Conservation (phyloP, 768 basidiomycete genomes). For the Mycena venus region DNA sequence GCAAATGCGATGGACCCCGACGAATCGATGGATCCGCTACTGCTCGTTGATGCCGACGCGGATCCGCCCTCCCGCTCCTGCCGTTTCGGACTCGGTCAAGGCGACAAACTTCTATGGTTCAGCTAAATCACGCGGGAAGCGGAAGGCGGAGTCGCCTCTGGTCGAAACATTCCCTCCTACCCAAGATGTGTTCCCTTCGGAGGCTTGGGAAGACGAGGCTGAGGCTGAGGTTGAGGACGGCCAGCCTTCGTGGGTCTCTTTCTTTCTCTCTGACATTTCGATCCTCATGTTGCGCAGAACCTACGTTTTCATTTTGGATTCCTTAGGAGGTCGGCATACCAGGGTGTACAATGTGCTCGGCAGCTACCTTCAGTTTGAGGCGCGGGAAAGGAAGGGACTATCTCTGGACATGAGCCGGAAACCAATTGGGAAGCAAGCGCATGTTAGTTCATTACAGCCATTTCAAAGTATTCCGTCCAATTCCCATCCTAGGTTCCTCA, state of each 20-base stretch:
- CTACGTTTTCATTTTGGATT: constrained; percentile 91
- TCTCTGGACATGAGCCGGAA: constrained; percentile 46
- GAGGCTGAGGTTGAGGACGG: constrained; percentile 40
- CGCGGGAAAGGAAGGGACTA: constrained; percentile 73
- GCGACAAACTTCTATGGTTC: constrained; percentile 19
- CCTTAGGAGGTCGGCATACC: constrained; percentile 81
- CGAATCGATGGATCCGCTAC: constrained; percentile 18
- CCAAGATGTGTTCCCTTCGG: constrained; percentile 13
- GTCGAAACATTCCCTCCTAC: constrained; percentile 1
- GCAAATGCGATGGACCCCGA: constrained; percentile 3
- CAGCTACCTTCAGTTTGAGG: constrained; percentile 82
- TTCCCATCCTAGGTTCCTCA: constrained; percentile 74
- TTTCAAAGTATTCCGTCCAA: neutral
- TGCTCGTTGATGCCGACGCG: neutral
- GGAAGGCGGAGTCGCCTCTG: constrained; percentile 20
- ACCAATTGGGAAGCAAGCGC: constrained; percentile 63
- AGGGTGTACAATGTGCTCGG: constrained; percentile 72
- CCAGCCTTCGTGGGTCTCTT: constrained; percentile 21
- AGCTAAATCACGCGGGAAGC: constrained; percentile 26
- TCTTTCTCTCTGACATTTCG: neutral
- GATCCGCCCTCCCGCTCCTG: neutral
- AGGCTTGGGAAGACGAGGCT: neutral
- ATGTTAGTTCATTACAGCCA: constrained; percentile 53
- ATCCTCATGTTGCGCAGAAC: constrained; percentile 59
- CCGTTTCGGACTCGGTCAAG: neutral